phyloP scores from a whole-genome alignment of 495 filamentous ascomycete genomes.

The Penicillium canescens region DNA sequence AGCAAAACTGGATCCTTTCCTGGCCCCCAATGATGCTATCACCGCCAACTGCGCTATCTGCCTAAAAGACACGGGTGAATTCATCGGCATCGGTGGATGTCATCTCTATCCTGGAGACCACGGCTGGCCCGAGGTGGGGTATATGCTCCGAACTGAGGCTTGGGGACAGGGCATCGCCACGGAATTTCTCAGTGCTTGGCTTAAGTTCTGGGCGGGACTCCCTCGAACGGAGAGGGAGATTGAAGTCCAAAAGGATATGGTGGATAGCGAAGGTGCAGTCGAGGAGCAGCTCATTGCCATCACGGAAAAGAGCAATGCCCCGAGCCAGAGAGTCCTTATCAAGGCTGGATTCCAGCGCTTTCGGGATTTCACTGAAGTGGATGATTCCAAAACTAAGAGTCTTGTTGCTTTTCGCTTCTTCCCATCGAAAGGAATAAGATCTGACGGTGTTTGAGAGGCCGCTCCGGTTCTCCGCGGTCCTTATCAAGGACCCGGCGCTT shows the following conservation, averaged over 20 bases:
- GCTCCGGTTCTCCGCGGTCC: no score
- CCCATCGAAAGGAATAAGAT: background rate
- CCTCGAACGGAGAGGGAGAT: conserved; percentile 34
- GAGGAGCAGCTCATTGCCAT: conserved; percentile 37
- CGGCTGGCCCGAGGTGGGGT: conserved; percentile 45
- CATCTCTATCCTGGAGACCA: conserved; percentile 13
- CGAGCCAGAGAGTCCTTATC: conserved; percentile 36
- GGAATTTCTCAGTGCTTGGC: conserved; percentile 44
- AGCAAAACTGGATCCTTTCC: conserved; percentile 25
- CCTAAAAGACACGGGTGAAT: conserved; percentile 17
- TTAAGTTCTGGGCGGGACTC: conserved; percentile 36
- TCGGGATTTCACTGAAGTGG: conserved; percentile 22
- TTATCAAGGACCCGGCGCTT: no score
- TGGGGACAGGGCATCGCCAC: conserved; percentile 49
- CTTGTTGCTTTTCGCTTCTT: conserved; percentile 16
- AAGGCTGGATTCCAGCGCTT: conserved; percentile 41
- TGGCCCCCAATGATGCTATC: conserved; percentile 27
- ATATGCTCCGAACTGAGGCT: conserved; percentile 41
- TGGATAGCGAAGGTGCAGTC: conserved; percentile 10
- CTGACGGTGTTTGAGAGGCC: no score
- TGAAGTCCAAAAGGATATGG: conserved; percentile 16
- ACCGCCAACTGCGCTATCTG: conserved; percentile 44
- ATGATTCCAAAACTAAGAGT: background rate
- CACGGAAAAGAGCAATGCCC: conserved; percentile 28
- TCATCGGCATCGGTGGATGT: conserved; percentile 20